Conservation (phyloP, 176 grass and related monocot genomes). For the Cenchrus americanus region DNA sequence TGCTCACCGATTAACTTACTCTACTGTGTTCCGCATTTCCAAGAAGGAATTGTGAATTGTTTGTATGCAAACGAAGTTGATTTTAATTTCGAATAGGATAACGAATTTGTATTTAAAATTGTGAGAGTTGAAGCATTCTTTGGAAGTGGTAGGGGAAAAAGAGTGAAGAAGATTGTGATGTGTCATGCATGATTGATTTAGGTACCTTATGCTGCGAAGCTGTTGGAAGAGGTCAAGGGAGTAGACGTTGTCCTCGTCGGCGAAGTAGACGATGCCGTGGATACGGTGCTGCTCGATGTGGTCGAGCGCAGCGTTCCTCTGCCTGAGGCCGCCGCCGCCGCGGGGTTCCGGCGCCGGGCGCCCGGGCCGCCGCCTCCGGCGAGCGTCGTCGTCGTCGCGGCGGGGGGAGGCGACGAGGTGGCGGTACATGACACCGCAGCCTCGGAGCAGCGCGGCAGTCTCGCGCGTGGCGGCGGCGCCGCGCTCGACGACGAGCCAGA, state of each 20-base stretch:
- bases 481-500: conserved; percentile 81
- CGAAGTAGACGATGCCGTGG: conserved; percentile 76
- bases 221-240: conserved; percentile 67
- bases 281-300: conserved; percentile 70
- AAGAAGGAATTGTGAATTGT: background rate
- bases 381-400: background rate
- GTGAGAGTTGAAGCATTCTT: background rate
- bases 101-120: conserved; percentile 5
- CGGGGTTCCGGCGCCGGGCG: conserved; percentile 25
- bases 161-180: background rate
- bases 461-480: conserved; percentile 45
- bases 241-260: conserved; percentile 75
- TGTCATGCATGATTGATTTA: conserved; percentile 6
- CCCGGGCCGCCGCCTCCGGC: background rate
- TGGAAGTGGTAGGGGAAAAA: background rate
- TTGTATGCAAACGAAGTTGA: background rate
- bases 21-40: background rate
- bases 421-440: conserved; percentile 68
- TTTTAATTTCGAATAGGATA: background rate
- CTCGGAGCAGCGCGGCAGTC: conserved; percentile 60
- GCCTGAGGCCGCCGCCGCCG: conserved; percentile 37
- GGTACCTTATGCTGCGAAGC: conserved; percentile 52
- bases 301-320: conserved; percentile 66
- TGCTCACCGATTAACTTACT: background rate
- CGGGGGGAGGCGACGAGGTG: conserved; percentile 40